Conservation (phyloP, 164 flowering plant genomes). For the Malania oleifera region DNA sequence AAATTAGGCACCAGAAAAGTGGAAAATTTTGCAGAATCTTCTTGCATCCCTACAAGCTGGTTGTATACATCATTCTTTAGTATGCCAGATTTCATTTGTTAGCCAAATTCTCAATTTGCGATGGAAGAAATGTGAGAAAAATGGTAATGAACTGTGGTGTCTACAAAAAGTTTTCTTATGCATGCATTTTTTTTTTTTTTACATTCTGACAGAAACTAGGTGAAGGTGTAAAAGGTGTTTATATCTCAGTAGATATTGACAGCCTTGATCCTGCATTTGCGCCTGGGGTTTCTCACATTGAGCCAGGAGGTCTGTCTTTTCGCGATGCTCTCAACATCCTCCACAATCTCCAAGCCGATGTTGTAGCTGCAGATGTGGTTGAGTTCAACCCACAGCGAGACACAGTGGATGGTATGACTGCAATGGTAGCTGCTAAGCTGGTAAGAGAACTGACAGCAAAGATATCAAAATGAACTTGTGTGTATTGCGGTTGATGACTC, state of each 20-base stretch:
- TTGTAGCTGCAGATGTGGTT: constrained; percentile 95
- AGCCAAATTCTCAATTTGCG: too few species aligned
- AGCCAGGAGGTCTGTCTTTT: constrained; percentile 98
- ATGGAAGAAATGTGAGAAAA: too few species aligned
- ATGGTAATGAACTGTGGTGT: too few species aligned
- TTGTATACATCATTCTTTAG: too few species aligned
- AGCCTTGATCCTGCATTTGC: constrained; percentile 98
- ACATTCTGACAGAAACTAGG: constrained; percentile 81
- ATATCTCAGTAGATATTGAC: constrained; percentile 86
- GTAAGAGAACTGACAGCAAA: constrained; percentile 88
- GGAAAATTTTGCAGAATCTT: too few species aligned
- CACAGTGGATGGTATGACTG: constrained; percentile 97
- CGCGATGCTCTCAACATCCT: constrained; percentile 92
- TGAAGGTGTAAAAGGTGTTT: constrained; percentile 93
- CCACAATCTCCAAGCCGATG: constrained; percentile 82
- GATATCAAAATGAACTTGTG: constrained; percentile 65
- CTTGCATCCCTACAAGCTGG: too few species aligned
- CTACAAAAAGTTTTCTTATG: too few species aligned
- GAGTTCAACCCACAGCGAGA: constrained; percentile 99
- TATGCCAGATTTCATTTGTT: too few species aligned
- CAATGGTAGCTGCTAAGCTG: constrained; percentile 97
- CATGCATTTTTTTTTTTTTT: not conserved
- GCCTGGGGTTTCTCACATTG: constrained; percentile 96
- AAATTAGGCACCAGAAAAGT: too few species aligned
- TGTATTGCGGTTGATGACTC: too few species aligned